These are phyloP conservation scores for Eleusine coracana DNA, from an alignment of 176 grass and related monocot genomes.

Conservation along the genomic window DNA sequence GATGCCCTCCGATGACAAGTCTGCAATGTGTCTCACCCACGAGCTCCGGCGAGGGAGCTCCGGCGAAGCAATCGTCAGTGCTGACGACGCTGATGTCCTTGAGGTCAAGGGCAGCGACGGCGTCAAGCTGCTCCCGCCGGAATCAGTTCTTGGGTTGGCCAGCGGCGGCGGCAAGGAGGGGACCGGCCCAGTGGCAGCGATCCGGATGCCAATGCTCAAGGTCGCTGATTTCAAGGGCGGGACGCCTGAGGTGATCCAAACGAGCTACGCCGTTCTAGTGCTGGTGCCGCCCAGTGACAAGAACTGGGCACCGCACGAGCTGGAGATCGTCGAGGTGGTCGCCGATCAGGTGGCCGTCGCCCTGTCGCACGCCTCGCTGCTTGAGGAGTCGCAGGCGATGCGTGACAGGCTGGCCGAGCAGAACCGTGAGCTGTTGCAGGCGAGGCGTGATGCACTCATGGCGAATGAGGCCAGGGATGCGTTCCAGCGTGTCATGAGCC, in stretches of 20 bases:
- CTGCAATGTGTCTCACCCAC: slow-evolving; percentile 67
- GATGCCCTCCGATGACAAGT: slow-evolving; percentile 66
- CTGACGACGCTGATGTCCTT: slow-evolving; percentile 58
- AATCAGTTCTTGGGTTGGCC: slow-evolving; percentile 55
- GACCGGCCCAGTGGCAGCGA: slow-evolving; percentile 63
- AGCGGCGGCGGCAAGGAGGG: slow-evolving; percentile 55
- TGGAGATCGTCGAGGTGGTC: slow-evolving; percentile 81
- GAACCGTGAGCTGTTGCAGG: slow-evolving; percentile 69
- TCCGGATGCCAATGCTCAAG: slow-evolving; percentile 86
- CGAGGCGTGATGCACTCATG: slow-evolving; percentile 49
- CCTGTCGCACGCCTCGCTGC: slow-evolving; percentile 72
- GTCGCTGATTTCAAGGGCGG: slow-evolving; percentile 70
- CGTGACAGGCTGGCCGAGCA: slow-evolving; percentile 67
- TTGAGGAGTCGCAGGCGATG: slow-evolving; percentile 75
- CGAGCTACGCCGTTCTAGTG: slow-evolving; percentile 75
- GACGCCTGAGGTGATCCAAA: slow-evolving; percentile 65
- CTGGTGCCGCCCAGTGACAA: slow-evolving; percentile 59
- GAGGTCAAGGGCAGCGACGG: slow-evolving; percentile 58
- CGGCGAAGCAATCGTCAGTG: neutral
- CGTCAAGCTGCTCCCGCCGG: slow-evolving; percentile 57
- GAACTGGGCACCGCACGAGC: slow-evolving; percentile 66
- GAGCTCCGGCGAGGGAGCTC: slow-evolving; percentile 48
- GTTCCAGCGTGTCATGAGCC: slow-evolving; percentile 65
- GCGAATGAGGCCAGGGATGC: slow-evolving; percentile 63
- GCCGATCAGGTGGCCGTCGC: slow-evolving; percentile 85